Evolutionary conservation across 768 basidiomycete species (phyloP).

Genomic region (Auricularia cornea): DNA sequence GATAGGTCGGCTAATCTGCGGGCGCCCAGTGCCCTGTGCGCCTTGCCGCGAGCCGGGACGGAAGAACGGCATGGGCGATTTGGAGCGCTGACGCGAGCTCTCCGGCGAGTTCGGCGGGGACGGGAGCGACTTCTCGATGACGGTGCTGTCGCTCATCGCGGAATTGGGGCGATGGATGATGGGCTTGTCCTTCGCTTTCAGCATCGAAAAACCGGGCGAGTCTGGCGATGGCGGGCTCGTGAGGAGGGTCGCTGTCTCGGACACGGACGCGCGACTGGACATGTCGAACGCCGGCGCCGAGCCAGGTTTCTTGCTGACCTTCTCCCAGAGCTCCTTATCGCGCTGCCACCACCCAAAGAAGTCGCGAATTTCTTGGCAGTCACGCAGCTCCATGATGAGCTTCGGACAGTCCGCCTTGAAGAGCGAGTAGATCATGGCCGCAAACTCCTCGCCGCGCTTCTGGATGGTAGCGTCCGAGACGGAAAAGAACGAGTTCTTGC

Average conservation of each 20-base stretch:
- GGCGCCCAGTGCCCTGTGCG: too few species aligned
- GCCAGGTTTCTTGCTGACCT: slow-evolving; percentile 17
- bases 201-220: not conserved
- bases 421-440: slow-evolving; percentile 48
- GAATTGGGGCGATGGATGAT: not conserved
- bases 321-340: slow-evolving; percentile 54
- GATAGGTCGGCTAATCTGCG: not conserved
- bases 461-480: slow-evolving; percentile 58
- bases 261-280: slow-evolving; percentile 35
- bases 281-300: slow-evolving; percentile 30
- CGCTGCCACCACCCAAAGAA: slow-evolving; percentile 76
- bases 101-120: not conserved
- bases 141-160: not conserved
- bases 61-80: not conserved
- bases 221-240: not conserved
- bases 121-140: not conserved
- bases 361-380: slow-evolving; percentile 49
- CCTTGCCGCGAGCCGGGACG: not conserved
- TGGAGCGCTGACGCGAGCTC: not conserved
- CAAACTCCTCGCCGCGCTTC: slow-evolving; percentile 53
- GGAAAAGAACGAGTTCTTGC: slow-evolving; percentile 66
- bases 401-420: slow-evolving; percentile 55
- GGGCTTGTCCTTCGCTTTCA: not conserved
- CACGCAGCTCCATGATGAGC: slow-evolving; percentile 57
- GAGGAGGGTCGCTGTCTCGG: slow-evolving; percentile 24